Base-by-base conservation (phyloP, 768 basidiomycete species). In the Agrocybe praecox region DNA sequence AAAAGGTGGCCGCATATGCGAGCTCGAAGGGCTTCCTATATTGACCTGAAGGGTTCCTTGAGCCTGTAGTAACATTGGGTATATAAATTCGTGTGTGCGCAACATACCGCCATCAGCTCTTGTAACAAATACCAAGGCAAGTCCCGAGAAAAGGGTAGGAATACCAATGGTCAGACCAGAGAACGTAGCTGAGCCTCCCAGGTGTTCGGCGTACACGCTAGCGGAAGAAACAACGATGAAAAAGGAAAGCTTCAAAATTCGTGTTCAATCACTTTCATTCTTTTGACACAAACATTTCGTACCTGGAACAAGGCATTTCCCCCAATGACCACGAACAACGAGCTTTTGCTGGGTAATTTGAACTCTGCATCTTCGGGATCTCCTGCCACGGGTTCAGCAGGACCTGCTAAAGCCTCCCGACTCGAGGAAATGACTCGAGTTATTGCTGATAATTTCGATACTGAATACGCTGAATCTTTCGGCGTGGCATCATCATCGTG, bases 211-310 rank as follows among this genome's bases (percentile, higher is more conserved):
- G 63, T 90, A 89, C 49, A 76, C 74, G 62, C 81, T 83, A 1
- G 86, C 83, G 1, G 88, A 87, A 2, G 88, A 85, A 4, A 90
- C 83, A 42, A 88, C 76, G 55, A 88, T 81, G 68, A 88, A 90
- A 71, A 89, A 89, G 0, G 85, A 82, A 5, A 86, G 65, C 88
- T 89, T 47, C 15, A 32, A 47, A 17, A 3, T 19, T 17, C 12
- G 32, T 7, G 32, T n/a, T 44, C 15, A 49, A 6, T n/a, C 32
- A 53, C 36, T 19, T 26, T 18, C 26, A n/a, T 47, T 24, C 29
- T 32, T 21, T 11, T 10, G n/a, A 23, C 2, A 32, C 23, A 14
- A 29, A 14, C n/a, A 17, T 12, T 14, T 48, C 57, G 9, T n/a
- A 70, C 71, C 65, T 72, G 71, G 23, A 71, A 69, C 21, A 72